Evolutionary conservation across 108 stramenopile genomes (phyloP).

Genomic region (Discostella pseudostelligera): DNA sequence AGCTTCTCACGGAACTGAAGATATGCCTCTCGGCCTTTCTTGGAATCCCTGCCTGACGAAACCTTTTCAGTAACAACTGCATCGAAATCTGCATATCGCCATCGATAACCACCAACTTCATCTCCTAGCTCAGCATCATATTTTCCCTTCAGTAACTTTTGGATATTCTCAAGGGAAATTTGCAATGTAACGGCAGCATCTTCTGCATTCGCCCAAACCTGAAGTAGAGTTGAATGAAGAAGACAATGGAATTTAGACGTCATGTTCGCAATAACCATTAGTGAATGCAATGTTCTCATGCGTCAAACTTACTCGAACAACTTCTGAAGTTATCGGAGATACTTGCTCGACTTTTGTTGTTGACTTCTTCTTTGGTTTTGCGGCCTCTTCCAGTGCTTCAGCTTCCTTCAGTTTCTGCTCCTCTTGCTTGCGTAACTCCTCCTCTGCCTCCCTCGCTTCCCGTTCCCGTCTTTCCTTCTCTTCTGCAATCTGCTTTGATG

Average conservation of each 20-base stretch:
- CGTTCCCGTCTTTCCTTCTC: slow-evolving; percentile 30
- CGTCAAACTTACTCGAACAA: slow-evolving; percentile 47
- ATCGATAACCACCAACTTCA: slow-evolving; percentile 82
- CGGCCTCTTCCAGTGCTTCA: slow-evolving; percentile 33
- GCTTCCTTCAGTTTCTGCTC: slow-evolving; percentile 35
- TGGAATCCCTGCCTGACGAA: slow-evolving; percentile 56
- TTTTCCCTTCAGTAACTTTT: slow-evolving; percentile 61
- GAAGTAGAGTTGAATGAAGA: neutral
- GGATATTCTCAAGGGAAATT: slow-evolving; percentile 63
- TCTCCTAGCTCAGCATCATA: slow-evolving; percentile 84
- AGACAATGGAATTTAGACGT: too few species aligned
- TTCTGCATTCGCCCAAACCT: slow-evolving; percentile 79
- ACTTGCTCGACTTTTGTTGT: slow-evolving; percentile 85
- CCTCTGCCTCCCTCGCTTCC: slow-evolving; percentile 27
- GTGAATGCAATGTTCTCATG: too few species aligned
- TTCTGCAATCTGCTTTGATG: slow-evolving; percentile 50
- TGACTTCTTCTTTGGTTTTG: slow-evolving; percentile 59
- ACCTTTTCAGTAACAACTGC: slow-evolving; percentile 68
- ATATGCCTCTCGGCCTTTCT: slow-evolving; percentile 81
- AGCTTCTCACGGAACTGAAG: slow-evolving; percentile 82
- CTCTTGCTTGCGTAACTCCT: slow-evolving; percentile 26
- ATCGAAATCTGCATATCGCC: slow-evolving; percentile 76
- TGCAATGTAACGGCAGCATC: slow-evolving; percentile 81
- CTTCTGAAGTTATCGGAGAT: slow-evolving; percentile 56
- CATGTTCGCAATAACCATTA: neutral